Base-by-base conservation (phyloP, 768 basidiomycete genomes). In the Rhizopogon salebrosus region DNA sequence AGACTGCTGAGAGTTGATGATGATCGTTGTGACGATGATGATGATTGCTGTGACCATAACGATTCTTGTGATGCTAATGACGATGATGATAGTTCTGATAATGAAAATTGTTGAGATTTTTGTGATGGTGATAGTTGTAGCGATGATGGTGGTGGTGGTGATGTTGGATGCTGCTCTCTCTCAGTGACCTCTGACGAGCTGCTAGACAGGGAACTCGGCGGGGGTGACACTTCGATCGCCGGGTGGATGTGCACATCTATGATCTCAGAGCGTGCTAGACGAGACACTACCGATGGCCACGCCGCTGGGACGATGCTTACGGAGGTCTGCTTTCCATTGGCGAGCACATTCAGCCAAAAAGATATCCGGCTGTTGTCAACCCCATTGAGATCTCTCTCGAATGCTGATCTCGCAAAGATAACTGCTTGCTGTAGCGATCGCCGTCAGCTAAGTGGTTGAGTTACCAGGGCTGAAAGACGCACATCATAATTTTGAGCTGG, bases 231-330 rank as follows among this genome's bases (percentile, higher is more conserved):
- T n/a, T 79, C 64, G 42, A 69, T 61, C 29, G 71, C 65, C 0
- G 73, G 71, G 16, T 68, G 65, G 2, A 78, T 56, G 22, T 60
- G 56, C 2, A 83, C 67, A 50, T 80, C 74, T 48, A 83, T 69
- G 56, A 82, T 65, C 45, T 80, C 77, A 26, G 75, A 78, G n/a
- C 73, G 69, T 8, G 72, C 46, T 48, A 83, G 59, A 50, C 71
- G 69, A 1, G 70, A 53, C 9, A 73, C 57, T 6, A 80, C 66
- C 2, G 66, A 66, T 6, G 66, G 55, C 83, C 83, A 84, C 31
- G 74, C 82, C 34, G 65, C 73, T 41, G 68, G 77, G 36, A 72
- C 83, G 60, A 81, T 84, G 50, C 73, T 73, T 35, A 78, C 78
- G 23, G 61, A 65, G 43, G 70, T 62, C 53, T 62, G 55, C 5